Base-by-base conservation (phyloP, 805 yeast genomes). In the Candida pseudofarinosa region DNA sequence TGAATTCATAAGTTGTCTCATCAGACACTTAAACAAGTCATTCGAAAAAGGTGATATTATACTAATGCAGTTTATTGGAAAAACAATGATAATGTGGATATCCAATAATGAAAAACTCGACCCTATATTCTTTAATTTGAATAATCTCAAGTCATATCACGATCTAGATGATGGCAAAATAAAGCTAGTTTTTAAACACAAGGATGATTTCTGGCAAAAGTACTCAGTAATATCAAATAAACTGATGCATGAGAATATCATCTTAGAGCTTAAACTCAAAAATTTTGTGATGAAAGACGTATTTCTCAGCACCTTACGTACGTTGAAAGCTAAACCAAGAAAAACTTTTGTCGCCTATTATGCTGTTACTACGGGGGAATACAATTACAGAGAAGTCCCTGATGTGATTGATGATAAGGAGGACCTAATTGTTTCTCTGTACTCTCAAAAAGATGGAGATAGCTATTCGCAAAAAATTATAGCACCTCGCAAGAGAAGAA, bases 81-180 rank as follows among this genome's bases (percentile, higher is more conserved):
- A 40, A n/a, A 41, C 40, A 2, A 39, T 50, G 45, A 43, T 44
- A 8, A 6, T 46, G 33, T 44, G 51, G 49, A n/a, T 37, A 17
- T 32, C 44, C 2, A 35, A 18, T n/a, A 20, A 10, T 6, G 19
- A 36, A 2, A 38, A 17, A 19, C 26, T 47, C 8, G 30, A 32
- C 10, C 45, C 49, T 3, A 19, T 41, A 10, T 44, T 37, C 19
- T 28, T 40, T 19, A 40, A 37, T 15, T 33, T 47, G 17, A 30
- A 38, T 13, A 45, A 40, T 16, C 37, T 48, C 7, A 28, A 31
- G 10, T 28, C 33, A 4, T 40, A 38, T 12, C 36, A 42, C 8
- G 38, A 17, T 19, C 14, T 37, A 23, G 42, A 36, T 10, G 31
- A 16, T 12, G 18, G 8, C 19, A 39, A 37, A 15, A 37, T 36